Base-by-base conservation (phyloP, 306 rosid species). In the Chamaecrista fasciculata region DNA sequence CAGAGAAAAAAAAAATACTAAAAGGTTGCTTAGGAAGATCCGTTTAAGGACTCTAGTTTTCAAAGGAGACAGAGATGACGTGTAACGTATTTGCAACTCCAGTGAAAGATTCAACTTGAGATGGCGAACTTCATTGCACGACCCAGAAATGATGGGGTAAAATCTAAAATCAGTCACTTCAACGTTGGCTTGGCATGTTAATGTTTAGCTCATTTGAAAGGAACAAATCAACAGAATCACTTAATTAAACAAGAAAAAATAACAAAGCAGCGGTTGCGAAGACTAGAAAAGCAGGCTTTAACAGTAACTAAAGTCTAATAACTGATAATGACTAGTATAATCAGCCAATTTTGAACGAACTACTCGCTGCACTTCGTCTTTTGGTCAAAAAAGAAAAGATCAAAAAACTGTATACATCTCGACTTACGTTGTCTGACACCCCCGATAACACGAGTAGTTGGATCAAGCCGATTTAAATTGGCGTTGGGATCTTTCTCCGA, bases 381-480 rank as follows among this genome's bases (percentile, higher is more conserved):
- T 44, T n/a, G 50, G 26, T 36, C 48, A 16, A 36, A 6, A 16
- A 12, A 53, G 28, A n/a, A 12, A 36, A 63, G 39, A 68, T 15
- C 58, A 33, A 49, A 25, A 25, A 3, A 29, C 16, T 20, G 18
- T 23, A 66, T 34, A 31, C 14, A 7, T 24, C 19, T 24, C 29
- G 5, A 90, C 91, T 86, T 81, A 91, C 97, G 97, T 72, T 89
- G 81, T 78, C 89, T 87, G 33, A 88, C 82, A 64, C 97, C 99
- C 8, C 65, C 78, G 37, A 91, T 84, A 42, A 88, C 85, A 67
- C 81, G 86, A 10, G 95, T 89, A 2, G 84, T 82, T 4, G 87
- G 89, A 78, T 87, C 91, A 62, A 94, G 86, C 69, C 89, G 90
- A 81, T 94, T 89, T 82, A 94, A 80, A 81, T 91, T 94, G 34